Conservation (phyloP, 176 grass and related monocot genomes). For the Saccharum officinarum region DNA sequence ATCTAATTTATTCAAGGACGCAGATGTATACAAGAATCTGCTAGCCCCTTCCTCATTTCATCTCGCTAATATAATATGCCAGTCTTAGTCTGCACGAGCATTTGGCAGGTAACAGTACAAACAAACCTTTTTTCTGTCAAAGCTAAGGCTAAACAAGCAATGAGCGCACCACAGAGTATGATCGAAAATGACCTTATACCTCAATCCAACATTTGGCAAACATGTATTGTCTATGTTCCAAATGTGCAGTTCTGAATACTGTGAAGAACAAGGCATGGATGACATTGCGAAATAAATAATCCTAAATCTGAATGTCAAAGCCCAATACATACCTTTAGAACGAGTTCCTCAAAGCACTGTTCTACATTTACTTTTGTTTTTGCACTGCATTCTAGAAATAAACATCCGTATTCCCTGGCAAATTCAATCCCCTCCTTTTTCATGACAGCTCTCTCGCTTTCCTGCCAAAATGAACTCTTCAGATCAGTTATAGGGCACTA, state of each 20-base stretch:
- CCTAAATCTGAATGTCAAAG: not conserved
- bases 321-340: constrained; percentile 65
- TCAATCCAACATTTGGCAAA: not conserved
- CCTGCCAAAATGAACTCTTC: constrained; percentile 46
- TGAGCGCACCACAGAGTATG: not conserved
- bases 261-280: not conserved
- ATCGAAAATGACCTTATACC: not conserved
- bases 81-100: not conserved
- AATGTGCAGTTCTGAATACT: not conserved
- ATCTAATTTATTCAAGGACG: not conserved
- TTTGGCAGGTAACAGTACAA: not conserved
- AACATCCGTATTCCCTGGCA: constrained; percentile 85
- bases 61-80: not conserved
- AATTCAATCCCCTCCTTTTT: constrained; percentile 97
- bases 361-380: constrained; percentile 93
- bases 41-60: not conserved
- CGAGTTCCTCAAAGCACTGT: constrained; percentile 95
- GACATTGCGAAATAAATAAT: not conserved
- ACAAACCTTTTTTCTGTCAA: not conserved
- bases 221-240: not conserved
- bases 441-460: constrained; percentile 91
- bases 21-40: not conserved
- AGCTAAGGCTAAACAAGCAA: constrained; percentile 12
- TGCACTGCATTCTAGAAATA: constrained; percentile 97
- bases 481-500: not conserved